Evolutionary conservation across 768 basidiomycete species (phyloP), one percentile per base, ranked within the genome.

Genomic region (Naganishia friedmannii): DNA sequence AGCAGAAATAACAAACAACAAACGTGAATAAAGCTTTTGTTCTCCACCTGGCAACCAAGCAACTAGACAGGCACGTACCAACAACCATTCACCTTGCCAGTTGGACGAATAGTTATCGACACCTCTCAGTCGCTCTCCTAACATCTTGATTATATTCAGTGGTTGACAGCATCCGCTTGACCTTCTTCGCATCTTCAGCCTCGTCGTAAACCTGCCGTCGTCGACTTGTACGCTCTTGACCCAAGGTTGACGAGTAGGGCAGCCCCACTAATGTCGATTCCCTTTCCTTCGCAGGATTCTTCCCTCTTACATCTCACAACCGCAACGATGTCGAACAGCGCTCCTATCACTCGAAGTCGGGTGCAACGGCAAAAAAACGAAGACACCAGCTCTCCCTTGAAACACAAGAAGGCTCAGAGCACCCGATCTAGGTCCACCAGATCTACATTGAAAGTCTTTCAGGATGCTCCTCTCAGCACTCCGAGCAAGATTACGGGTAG

Each of bases 341-440:
- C 60, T 15, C 60, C 60, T 19, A 42, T 63, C 42, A 63, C 60
- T 17, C 60, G 60, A 45, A 63, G 60, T 45, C 60, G 60, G 13
- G 29, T n/a, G 1, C 60, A 63, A 21, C 37, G 28, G 4, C 23
- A 34, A 7, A 21, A 12, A 23, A 28, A 37, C 15, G 60, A 46
- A 23, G 42, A 63, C 13, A 45, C n/a, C 3, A 63, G 42, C n/a
- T 63, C 60, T 2, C 17, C 39, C 23, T 29, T 42, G 60, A 63
- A 46, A 26, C 39, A 8, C 60, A 42, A 42, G 29, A n/a, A 42
- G 39, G 39, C 39, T 10, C 21, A 63, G 15, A 63, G 60, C 19
- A 63, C 60, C 8, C 39, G 60, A 23, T 5, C 60, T 39, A 42
- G 39, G 29, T 34, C 60, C 26, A 42, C 17, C 26, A 63, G 42